These are phyloP conservation scores for Saccharomyces mikatae DNA, from an alignment of 805 yeast genomes.

Conservation along the genomic window DNA sequence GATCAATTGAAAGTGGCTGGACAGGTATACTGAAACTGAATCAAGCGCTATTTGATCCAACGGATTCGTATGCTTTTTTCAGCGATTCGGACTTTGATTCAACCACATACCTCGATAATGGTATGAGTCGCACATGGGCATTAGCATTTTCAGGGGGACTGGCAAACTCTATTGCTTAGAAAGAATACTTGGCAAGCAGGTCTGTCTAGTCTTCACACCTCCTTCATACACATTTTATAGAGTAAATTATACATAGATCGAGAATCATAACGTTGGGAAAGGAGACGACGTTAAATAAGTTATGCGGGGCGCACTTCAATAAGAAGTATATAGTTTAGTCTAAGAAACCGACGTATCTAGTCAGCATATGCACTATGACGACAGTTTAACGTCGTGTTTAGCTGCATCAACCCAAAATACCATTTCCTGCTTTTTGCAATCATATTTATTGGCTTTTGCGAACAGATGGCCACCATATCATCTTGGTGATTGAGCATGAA, in stretches of 20 bases:
- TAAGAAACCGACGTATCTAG: neutral
- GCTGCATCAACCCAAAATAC: neutral
- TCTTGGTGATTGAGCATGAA: too few relatives aligned
- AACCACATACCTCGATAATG: slow-evolving; percentile 59
- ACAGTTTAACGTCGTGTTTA: neutral
- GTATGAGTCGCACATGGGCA: slow-evolving; percentile 84
- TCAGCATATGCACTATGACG: too few relatives aligned
- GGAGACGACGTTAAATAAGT: neutral
- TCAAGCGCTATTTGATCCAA: slow-evolving; percentile 66
- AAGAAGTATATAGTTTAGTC: neutral
- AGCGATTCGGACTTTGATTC: slow-evolving; percentile 42
- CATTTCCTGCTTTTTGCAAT: too few relatives aligned
- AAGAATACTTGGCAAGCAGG: neutral
- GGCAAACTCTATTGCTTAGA: neutral
- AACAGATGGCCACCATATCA: too few relatives aligned
- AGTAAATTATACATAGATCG: neutral
- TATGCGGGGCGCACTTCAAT: neutral
- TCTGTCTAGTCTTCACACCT: neutral
- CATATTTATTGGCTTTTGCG: too few relatives aligned
- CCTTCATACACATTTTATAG: neutral
- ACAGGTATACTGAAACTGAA: slow-evolving; percentile 65
- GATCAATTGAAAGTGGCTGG: slow-evolving; percentile 57
- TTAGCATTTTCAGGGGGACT: slow-evolving; percentile 55
- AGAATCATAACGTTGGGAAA: neutral
- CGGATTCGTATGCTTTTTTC: slow-evolving; percentile 53